Percentiles rank a stretch among this genome's conserved stretches.
phyloP scores from a whole-genome alignment of 306 rosid genomes.

The Echinosophora koreensis region DNA sequence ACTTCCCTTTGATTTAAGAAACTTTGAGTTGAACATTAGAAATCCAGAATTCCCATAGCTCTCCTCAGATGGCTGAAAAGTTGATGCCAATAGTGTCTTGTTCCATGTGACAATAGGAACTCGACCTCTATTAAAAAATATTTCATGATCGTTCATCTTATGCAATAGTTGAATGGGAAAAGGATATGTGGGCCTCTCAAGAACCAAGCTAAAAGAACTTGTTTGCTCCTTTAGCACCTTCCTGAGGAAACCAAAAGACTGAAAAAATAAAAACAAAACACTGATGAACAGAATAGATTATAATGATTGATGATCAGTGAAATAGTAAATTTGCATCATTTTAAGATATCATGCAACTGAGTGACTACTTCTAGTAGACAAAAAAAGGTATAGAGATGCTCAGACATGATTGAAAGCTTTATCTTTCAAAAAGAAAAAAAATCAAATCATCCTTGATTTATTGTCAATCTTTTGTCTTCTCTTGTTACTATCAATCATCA shows the following conservation, averaged over 20 bases:
- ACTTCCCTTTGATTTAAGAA: slow-evolving; percentile 70
- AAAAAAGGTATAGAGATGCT: background rate
- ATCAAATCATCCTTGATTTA: background rate
- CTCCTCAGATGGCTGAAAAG: slow-evolving; percentile 65
- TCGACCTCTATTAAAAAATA: slow-evolving; percentile 79
- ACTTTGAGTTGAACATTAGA: slow-evolving; percentile 76
- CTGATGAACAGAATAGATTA: slow-evolving; percentile 61
- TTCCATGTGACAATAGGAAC: slow-evolving; percentile 88
- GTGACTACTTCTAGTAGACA: slow-evolving; percentile 7
- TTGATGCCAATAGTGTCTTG: slow-evolving; percentile 67
- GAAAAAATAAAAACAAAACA: slow-evolving; percentile 68
- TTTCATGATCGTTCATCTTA: slow-evolving; percentile 65
- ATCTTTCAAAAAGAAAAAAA: background rate
- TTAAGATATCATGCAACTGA: background rate
- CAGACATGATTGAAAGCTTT: background rate
- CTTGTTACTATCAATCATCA: background rate
- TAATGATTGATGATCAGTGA: slow-evolving; percentile 41
- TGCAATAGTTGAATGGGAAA: slow-evolving; percentile 61
- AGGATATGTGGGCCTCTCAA: slow-evolving; percentile 61
- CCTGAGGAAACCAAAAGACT: slow-evolving; percentile 64
- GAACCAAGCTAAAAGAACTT: slow-evolving; percentile 62
- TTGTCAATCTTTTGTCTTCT: slow-evolving; percentile 11
- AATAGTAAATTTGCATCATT: slow-evolving; percentile 13
- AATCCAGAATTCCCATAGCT: slow-evolving; percentile 74
- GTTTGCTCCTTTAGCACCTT: slow-evolving; percentile 58